Percentiles rank a stretch among this genome's conserved stretches.
These are phyloP conservation scores for Ustilago tritici DNA, from an alignment of 1,284 basidiomycete genomes.

Conservation along the genomic window DNA sequence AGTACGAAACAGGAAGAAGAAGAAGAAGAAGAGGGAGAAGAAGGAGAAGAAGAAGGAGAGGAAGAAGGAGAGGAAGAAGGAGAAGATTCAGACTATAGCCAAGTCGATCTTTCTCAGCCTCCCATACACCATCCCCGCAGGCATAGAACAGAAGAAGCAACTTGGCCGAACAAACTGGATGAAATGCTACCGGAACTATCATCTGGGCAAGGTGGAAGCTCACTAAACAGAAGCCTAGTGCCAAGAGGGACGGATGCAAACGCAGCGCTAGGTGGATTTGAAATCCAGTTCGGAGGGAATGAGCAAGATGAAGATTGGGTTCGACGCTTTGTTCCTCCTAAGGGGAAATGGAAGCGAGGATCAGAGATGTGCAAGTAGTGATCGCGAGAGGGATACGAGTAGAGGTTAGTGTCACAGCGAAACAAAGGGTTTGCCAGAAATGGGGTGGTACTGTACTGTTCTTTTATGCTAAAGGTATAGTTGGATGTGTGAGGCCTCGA, in stretches of 20 bases:
- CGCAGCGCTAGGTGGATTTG: slow-evolving; percentile 42
- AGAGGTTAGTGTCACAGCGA: too few relatives aligned
- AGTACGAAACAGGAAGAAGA: not conserved
- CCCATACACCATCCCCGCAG: slow-evolving; percentile 10
- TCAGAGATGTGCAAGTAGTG: not conserved
- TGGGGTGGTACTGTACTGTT: too few relatives aligned
- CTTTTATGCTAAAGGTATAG: too few relatives aligned
- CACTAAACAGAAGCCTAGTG: slow-evolving; percentile 32
- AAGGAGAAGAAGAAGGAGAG: not conserved
- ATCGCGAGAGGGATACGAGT: not conserved
- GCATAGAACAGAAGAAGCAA: too few relatives aligned
- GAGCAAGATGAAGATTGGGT: slow-evolving; percentile 40
- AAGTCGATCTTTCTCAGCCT: slow-evolving; percentile 31
- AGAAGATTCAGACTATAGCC: slow-evolving; percentile 14
- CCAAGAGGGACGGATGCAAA: slow-evolving; percentile 44
- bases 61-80: not conserved
- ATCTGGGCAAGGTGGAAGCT: slow-evolving; percentile 31
- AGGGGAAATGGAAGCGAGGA: too few relatives aligned
- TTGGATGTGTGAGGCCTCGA: too few relatives aligned
- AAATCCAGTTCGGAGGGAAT: slow-evolving; percentile 44
- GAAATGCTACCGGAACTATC: slow-evolving; percentile 1
- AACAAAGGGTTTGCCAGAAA: too few relatives aligned
- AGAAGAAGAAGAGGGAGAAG: not conserved
- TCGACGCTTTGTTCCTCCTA: slow-evolving; percentile 21
- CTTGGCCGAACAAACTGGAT: too few relatives aligned